Conservation (phyloP, 371 early-diverging fungal genomes). For the Nematocida major region DNA sequence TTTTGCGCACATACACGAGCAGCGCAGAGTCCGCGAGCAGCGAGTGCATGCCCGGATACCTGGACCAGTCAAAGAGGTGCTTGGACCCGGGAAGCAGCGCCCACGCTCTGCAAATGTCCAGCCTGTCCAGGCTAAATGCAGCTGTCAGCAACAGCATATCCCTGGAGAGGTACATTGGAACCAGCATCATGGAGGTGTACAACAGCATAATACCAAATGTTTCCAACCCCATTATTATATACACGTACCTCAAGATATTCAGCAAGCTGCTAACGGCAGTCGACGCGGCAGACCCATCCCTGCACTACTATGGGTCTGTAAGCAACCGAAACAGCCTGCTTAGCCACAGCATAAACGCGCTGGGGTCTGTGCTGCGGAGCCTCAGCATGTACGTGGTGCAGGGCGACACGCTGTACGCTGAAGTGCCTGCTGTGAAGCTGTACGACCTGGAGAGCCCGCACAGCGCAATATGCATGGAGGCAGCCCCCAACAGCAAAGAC, state of each 20-base stretch:
- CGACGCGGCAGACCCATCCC: neutral
- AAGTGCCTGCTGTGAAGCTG: neutral
- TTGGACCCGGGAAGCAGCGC: no score
- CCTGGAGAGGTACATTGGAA: constrained; percentile 32
- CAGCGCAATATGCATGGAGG: neutral
- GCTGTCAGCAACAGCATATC: neutral
- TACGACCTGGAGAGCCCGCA: constrained; percentile 8
- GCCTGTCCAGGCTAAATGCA: neutral
- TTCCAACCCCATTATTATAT: constrained; percentile 30
- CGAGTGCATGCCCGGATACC: no score
- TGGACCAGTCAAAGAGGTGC: no score
- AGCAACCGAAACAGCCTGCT: constrained; percentile 19
- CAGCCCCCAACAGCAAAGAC: neutral
- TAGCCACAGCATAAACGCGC: neutral
- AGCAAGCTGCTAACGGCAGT: neutral
- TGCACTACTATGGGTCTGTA: neutral
- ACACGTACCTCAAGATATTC: constrained; percentile 11
- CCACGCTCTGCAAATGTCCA: no score
- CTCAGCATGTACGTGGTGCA: constrained; percentile 2
- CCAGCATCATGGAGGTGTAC: constrained; percentile 30
- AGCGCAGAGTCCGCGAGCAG: no score
- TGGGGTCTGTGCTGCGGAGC: neutral
- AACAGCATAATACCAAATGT: constrained; percentile 10
- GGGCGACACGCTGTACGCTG: neutral
- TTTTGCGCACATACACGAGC: constrained; percentile 8